phyloP scores from a whole-genome alignment of 257 asterid genomes.

The Solanum pimpinellifolium region DNA sequence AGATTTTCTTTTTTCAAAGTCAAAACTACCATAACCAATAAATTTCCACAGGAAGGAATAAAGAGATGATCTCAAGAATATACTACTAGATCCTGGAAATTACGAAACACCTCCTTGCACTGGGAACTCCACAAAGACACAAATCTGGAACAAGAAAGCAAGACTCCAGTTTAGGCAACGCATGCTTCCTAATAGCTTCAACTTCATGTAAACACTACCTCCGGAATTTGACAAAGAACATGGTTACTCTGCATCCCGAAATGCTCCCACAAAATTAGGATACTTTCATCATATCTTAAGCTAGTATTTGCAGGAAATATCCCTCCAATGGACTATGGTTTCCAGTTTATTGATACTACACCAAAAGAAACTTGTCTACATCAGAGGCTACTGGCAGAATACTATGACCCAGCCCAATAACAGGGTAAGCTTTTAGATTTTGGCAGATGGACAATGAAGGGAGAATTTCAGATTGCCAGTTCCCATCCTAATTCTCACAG shows the following conservation, averaged over 20 bases:
- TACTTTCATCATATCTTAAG: neutral
- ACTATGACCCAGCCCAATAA: neutral
- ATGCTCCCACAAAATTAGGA: neutral
- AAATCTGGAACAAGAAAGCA: neutral
- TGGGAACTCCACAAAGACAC: neutral
- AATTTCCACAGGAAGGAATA: neutral
- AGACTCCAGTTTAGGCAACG: neutral
- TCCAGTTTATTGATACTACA: neutral
- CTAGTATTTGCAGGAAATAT: neutral
- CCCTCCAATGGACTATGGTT: neutral
- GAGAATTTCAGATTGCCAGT: neutral
- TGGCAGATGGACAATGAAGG: neutral
- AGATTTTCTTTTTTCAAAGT: neutral
- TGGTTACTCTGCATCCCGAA: neutral
- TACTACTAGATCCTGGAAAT: neutral
- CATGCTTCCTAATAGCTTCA: neutral
- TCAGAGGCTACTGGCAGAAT: neutral
- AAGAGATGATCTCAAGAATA: neutral
- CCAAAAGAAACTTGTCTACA: neutral
- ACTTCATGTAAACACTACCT: neutral
- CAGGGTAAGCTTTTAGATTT: neutral
- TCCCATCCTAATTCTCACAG: neutral
- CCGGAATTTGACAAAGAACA: neutral
- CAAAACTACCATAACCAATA: neutral
- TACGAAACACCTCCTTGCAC: neutral